phyloP scores from a whole-genome alignment of 1,284 basidiomycete genomes.

The Golubevia sp. region DNA sequence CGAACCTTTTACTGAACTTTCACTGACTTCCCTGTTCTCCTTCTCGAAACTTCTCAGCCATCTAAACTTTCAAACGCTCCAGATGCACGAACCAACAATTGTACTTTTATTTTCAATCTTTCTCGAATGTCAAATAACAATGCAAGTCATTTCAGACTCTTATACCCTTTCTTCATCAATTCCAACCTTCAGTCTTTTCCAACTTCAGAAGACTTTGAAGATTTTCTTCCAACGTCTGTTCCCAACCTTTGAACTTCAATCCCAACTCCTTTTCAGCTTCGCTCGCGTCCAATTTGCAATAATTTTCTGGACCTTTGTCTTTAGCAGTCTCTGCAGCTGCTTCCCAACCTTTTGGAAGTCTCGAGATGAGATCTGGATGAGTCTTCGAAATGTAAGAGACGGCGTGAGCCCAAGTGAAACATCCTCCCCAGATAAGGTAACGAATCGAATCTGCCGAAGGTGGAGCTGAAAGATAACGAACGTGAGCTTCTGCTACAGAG shows the following conservation, averaged over 20 bases:
- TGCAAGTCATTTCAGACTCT: neutral
- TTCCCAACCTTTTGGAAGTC: slow-evolving; percentile 47
- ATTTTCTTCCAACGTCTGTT: slow-evolving; percentile 38
- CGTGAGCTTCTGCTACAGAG: slow-evolving; percentile 46
- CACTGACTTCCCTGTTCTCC: too few species aligned
- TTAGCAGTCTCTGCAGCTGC: slow-evolving; percentile 9
- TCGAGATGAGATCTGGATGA: slow-evolving; percentile 24
- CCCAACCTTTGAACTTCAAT: slow-evolving; percentile 35
- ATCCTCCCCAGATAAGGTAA: slow-evolving; percentile 37
- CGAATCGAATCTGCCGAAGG: slow-evolving; percentile 22
- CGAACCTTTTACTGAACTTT: too few species aligned
- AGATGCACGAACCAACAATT: too few species aligned
- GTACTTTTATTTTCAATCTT: too few species aligned
- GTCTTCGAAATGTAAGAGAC: slow-evolving; percentile 27
- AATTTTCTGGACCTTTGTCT: slow-evolving; percentile 13
- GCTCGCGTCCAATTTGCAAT: slow-evolving; percentile 30
- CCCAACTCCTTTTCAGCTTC: slow-evolving; percentile 24
- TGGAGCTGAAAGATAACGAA: slow-evolving; percentile 21
- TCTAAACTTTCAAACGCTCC: too few species aligned
- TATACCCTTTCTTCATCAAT: slow-evolving; percentile 4
- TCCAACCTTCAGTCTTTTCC: slow-evolving; percentile 30
- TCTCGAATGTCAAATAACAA: too few species aligned
- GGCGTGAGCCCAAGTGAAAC: slow-evolving; percentile 40
- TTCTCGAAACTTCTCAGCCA: too few species aligned
- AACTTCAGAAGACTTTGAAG: slow-evolving; percentile 34